A percentile compares a stretch with the other conserved stretches of the same genome.
phyloP scores from a whole-genome alignment of 75 land plant species.

The Adiantum capillusveneris region DNA sequence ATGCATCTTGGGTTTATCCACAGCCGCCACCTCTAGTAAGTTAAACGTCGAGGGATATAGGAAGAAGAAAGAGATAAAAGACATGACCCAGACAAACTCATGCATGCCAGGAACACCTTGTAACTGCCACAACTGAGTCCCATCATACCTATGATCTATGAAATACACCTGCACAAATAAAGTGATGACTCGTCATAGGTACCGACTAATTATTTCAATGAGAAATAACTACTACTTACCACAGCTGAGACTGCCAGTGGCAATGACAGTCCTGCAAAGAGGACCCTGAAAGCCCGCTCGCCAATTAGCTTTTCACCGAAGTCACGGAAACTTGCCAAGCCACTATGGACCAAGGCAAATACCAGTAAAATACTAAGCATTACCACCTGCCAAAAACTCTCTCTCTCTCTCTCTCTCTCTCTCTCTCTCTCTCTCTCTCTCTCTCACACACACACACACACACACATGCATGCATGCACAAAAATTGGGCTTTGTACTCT shows the following conservation, averaged over 20 bases:
- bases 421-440: constrained; percentile 8
- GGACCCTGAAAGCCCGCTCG: constrained; percentile 84
- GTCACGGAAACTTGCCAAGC: constrained; percentile 84
- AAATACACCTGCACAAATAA: constrained; percentile 79
- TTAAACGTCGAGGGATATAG: constrained; percentile 97
- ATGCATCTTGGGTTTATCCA: constrained; percentile 92
- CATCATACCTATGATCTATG: constrained; percentile 96
- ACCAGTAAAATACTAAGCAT: constrained; percentile 61
- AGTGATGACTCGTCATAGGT: too few species aligned
- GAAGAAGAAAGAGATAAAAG: constrained; percentile 82
- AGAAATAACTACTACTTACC: too few species aligned
- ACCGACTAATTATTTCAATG: too few species aligned
- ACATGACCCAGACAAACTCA: constrained; percentile 64
- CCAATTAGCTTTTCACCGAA: constrained; percentile 78
- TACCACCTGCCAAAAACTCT: constrained; percentile 50
- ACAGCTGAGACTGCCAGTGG: constrained; percentile 88
- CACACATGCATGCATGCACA: constrained; percentile 6
- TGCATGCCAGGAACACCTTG: constrained; percentile 69
- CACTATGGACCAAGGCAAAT: constrained; percentile 89
- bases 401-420: constrained; percentile 8
- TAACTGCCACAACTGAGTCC: constrained; percentile 84
- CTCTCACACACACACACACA: constrained; percentile 10
- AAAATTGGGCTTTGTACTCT: too few species aligned
- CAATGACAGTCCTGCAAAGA: constrained; percentile 85
- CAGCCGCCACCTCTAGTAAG: constrained; percentile 92